Percentiles rank a stretch among this genome's conserved stretches.
Conservation (phyloP, 345 rosid species). For the Toxicodendron radicans region DNA sequence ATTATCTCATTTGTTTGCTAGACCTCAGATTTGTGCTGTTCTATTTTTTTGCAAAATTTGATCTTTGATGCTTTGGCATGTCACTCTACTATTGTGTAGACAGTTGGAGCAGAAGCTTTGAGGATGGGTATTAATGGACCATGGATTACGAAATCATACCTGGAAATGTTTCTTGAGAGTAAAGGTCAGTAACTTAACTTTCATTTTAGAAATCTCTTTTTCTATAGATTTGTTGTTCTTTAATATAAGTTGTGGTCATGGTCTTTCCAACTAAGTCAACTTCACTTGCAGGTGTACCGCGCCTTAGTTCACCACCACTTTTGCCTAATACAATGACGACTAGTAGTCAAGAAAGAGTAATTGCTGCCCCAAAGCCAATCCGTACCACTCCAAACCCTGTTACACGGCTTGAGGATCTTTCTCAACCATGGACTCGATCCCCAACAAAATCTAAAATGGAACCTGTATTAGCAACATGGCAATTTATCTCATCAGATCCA, state of each 20-base stretch:
- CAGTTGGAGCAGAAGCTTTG: constrained; percentile 90
- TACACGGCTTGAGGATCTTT: constrained; percentile 82
- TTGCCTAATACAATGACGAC: constrained; percentile 45
- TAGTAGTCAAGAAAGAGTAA: constrained; percentile 62
- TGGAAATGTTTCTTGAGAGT: constrained; percentile 92
- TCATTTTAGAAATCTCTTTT: constrained; percentile 5
- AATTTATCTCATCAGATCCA: constrained; percentile 56
- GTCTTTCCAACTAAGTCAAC: constrained; percentile 27
- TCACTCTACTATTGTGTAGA: constrained; percentile 47
- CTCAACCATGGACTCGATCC: constrained; percentile 99
- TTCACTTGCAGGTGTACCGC: constrained; percentile 83
- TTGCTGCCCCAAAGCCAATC: constrained; percentile 92
- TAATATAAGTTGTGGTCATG: constrained; percentile 7
- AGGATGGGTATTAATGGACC: constrained; percentile 76
- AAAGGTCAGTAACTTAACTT: constrained; percentile 56
- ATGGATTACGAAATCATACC: constrained; percentile 96
- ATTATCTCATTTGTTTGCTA: not conserved
- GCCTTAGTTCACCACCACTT: constrained; percentile 90
- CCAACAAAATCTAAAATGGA: constrained; percentile 98
- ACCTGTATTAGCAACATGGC: constrained; percentile 81
- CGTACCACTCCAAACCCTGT: constrained; percentile 75
- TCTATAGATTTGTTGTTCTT: constrained; percentile 22
- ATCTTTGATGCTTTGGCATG: constrained; percentile 12
- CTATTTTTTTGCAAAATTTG: constrained; percentile 8
- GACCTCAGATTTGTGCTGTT: constrained; percentile 2